Evolutionary conservation across 768 basidiomycete species (phyloP).

Genomic region (Phanerodontia chrysosporium): DNA sequence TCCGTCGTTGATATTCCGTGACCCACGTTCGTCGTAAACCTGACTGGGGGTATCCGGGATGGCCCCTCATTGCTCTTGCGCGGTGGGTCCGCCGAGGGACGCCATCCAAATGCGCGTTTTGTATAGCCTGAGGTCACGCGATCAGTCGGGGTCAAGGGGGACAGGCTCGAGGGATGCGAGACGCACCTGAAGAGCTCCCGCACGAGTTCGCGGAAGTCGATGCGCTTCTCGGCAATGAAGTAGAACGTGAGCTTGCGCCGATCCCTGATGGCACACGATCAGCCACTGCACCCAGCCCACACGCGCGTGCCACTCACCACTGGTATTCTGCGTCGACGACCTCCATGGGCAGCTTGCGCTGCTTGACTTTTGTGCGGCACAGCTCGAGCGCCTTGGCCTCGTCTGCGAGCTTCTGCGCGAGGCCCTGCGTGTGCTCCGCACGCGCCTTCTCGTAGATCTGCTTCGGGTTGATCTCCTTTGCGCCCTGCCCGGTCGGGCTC

Average conservation of each 20-base stretch:
- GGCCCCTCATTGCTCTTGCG: slow-evolving; percentile 37
- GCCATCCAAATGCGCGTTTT: slow-evolving; percentile 98
- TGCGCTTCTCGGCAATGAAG: slow-evolving; percentile 92
- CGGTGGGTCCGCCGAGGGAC: slow-evolving; percentile 53
- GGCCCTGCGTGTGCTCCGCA: slow-evolving; percentile 76
- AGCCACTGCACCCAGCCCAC: not conserved
- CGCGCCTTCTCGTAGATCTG: slow-evolving; percentile 90
- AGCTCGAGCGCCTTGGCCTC: slow-evolving; percentile 89
- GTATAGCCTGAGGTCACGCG: slow-evolving; percentile 53
- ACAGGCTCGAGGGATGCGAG: slow-evolving; percentile 1
- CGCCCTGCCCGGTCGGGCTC: slow-evolving; percentile 49
- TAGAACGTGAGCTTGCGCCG: slow-evolving; percentile 98
- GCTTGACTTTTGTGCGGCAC: slow-evolving; percentile 87
- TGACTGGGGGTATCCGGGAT: not conserved
- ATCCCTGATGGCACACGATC: slow-evolving; percentile 60
- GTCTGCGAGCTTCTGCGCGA: slow-evolving; percentile 82
- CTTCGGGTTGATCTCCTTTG: slow-evolving; percentile 96
- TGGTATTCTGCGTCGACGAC: slow-evolving; percentile 99
- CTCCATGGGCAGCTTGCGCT: slow-evolving; percentile 96
- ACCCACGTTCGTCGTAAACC: no score
- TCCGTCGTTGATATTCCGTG: not conserved
- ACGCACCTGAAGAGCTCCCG: slow-evolving; percentile 86
- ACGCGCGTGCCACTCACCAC: slow-evolving; percentile 53
- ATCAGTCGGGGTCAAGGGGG: slow-evolving; percentile 5
- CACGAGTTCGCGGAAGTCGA: slow-evolving; percentile 95